Conservation (phyloP, 2,329 filamentous ascomycete genomes). For the Pleomassaria siparia region DNA sequence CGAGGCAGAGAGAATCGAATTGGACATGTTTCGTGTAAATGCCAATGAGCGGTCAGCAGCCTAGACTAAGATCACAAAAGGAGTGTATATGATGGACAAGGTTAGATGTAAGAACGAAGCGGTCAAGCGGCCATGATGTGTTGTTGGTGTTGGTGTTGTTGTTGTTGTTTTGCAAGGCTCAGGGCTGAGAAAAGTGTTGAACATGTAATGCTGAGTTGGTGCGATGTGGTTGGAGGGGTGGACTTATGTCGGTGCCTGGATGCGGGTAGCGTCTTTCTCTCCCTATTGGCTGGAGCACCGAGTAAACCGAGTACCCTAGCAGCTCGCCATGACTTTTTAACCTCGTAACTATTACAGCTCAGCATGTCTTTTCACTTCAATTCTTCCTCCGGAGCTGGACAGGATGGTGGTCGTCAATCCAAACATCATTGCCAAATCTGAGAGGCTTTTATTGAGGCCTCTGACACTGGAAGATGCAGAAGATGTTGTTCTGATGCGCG, state of each 20-base stretch:
- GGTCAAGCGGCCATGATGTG: slow-evolving; percentile 1
- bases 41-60: neutral
- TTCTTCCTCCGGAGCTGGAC: neutral
- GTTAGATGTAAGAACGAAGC: neutral
- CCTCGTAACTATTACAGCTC: slow-evolving; percentile 20
- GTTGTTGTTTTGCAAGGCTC: too few relatives aligned
- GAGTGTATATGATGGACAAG: neutral
- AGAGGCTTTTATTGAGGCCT: slow-evolving; percentile 59
- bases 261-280: neutral
- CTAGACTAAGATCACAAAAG: neutral
- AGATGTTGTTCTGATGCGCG: slow-evolving; percentile 56
- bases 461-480: slow-evolving; percentile 53
- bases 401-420: slow-evolving; percentile 40
- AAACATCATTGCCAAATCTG: slow-evolving; percentile 43
- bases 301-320: neutral
- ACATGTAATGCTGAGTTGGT: neutral
- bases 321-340: slow-evolving; percentile 4
- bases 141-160: too few relatives aligned
- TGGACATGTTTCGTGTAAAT: too few relatives aligned
- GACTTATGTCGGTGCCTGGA: neutral
- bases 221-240: neutral
- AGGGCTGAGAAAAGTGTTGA: neutral
- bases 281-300: neutral
- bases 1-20: slow-evolving; percentile 46
- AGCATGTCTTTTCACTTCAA: slow-evolving; percentile 22